A percentile compares a stretch with the other conserved stretches of the same genome.
phyloP scores from a whole-genome alignment of 2,329 filamentous ascomycete genomes.

The Claviceps humidiphila region DNA sequence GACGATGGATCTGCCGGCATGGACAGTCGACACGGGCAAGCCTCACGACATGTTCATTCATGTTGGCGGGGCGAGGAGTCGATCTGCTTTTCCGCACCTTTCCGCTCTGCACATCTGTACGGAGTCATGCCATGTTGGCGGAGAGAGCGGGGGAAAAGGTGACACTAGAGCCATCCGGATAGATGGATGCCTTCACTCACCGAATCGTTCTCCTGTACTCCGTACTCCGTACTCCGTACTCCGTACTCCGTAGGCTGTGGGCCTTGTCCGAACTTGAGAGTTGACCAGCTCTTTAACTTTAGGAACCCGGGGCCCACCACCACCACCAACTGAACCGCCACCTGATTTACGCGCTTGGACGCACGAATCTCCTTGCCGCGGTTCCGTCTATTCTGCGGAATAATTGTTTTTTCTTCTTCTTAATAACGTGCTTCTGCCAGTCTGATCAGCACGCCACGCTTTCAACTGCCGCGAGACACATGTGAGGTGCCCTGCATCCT shows the following conservation, averaged over 20 bases:
- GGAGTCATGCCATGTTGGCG: neutral
- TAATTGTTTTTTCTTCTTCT: too few species aligned
- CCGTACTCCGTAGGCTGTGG: too few species aligned
- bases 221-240: too few species aligned
- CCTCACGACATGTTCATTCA: neutral
- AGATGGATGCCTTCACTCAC: neutral
- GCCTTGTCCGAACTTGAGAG: too few species aligned
- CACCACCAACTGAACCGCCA: neutral
- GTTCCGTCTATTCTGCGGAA: neutral
- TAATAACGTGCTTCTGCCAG: too few species aligned
- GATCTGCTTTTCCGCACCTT: neutral
- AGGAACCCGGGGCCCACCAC: neutral
- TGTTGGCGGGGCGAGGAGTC: neutral
- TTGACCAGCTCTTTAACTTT: neutral
- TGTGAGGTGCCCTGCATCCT: too few species aligned
- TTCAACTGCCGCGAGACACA: too few species aligned
- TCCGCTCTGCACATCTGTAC: neutral
- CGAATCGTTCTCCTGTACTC: neutral
- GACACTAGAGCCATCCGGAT: neutral
- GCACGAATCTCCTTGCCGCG: constrained; percentile 2
- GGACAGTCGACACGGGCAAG: neutral
- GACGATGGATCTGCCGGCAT: neutral
- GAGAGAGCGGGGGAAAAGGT: neutral
- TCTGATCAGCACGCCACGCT: too few species aligned
- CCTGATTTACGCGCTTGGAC: neutral